Base-by-base conservation (phyloP, 2,329 filamentous ascomycete genomes). In the Exophiala aquamarina region DNA sequence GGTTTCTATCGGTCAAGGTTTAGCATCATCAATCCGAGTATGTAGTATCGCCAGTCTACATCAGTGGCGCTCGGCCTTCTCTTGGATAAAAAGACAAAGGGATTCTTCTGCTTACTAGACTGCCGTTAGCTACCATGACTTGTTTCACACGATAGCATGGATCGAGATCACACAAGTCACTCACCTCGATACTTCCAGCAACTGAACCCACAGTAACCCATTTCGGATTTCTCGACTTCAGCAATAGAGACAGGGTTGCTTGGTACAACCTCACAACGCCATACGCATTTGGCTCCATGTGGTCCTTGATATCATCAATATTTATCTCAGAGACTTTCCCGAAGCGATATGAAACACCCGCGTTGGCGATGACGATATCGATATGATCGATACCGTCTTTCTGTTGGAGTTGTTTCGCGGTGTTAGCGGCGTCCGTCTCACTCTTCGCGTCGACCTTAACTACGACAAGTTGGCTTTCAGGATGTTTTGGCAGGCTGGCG, bases 311-410 rank as follows among this genome's bases (percentile, higher is more conserved):
- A 17, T 41, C 52, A 2, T 50, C 33, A 8, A 55, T 21, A 3
- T 29, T 41, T 1, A 58, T 52, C 2, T 53, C 46, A 1, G 37
- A 31, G 9, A 63, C 52, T 11, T 31, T 52, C 0, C 56, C 45
- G 8, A 15, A 60, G 20, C 31, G 3, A 11, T 35, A n/a, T 45
- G 45, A 56, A 8, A 74, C 69, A 11, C 69, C 76, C 0, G 77
- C 75, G 55, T 80, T 80, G 32, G 76, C 72, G 42, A 81, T 71
- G 2, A 80, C 67, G 5, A 76, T 59, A 49, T 81, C 76, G 3
- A 80, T 58, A 18, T 66, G 59, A 4, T 60, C 55, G 50, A 79
- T 70, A 3, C 63, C 64, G 8, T 65, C 46, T 18, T 57, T 38
- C 2, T 40, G 21, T 1, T 60, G 52, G 1, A 73, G 58, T 2